Evolutionary conservation across 73 alveolate species (phyloP).

Genomic region (Stentor coeruleus): DNA sequence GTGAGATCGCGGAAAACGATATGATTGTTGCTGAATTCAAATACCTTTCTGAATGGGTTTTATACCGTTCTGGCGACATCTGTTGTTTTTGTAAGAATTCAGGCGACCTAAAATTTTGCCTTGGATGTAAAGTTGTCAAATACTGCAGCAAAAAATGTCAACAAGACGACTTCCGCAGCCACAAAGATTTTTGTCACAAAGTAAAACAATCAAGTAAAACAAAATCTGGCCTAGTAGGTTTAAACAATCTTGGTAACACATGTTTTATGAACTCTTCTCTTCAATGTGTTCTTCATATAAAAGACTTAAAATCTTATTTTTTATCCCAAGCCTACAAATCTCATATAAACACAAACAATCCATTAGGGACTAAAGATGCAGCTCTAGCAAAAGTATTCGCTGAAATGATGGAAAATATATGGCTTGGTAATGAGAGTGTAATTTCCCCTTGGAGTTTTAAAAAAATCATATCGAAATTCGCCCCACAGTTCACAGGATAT

Average conservation of each 20-base stretch:
- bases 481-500: conserved; percentile 82
- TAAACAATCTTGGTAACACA: conserved; percentile 94
- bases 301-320: conserved; percentile 83
- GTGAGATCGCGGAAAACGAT: conserved; percentile 59
- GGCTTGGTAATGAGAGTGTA: conserved; percentile 48
- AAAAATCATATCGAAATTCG: conserved; percentile 60
- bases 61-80: background rate
- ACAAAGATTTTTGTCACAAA: conserved; percentile 35
- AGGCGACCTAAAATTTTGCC: conserved; percentile 31
- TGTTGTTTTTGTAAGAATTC: conserved; percentile 27
- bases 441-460: conserved; percentile 69
- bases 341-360: conserved; percentile 82
- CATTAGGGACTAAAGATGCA: conserved; percentile 91
- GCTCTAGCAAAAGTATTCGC: conserved; percentile 83
- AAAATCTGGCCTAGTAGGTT: conserved; percentile 76
- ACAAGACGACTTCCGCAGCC: conserved; percentile 28
- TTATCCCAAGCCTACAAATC: conserved; percentile 54
- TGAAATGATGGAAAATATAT: conserved; percentile 77
- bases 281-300: conserved; percentile 81
- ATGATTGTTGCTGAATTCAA: conserved; percentile 42
- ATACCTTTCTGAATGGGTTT: background rate
- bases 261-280: conserved; percentile 97
- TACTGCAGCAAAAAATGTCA: conserved; percentile 43
- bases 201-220: conserved; percentile 7
- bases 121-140: conserved; percentile 43